Conservation (phyloP, 2,329 filamentous ascomycete species). For the Beauveria asiatica region DNA sequence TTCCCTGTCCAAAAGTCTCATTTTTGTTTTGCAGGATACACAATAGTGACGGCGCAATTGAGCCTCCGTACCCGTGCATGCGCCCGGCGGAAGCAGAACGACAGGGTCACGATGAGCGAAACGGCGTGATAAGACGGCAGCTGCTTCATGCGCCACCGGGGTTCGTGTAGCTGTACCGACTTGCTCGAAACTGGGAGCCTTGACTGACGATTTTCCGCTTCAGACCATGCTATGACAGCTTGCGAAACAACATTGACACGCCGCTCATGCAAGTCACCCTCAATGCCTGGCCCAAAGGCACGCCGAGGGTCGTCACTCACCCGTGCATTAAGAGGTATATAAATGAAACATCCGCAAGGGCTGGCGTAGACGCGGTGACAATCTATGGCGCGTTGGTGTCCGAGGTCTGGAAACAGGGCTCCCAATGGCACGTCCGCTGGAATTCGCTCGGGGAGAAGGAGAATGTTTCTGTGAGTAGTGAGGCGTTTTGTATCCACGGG, state of each 20-base stretch:
- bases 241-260: constrained; percentile 72
- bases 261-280: constrained; percentile 36
- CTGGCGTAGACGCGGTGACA: not conserved
- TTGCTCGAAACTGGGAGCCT: not conserved
- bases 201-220: constrained; percentile 21
- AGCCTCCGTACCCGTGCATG: not conserved
- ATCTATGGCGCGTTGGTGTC: not conserved
- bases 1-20: not conserved
- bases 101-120: not conserved
- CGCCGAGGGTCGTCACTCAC: constrained; percentile 51
- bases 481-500: too few relatives aligned
- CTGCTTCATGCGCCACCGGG: not conserved
- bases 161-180: not conserved
- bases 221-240: constrained; percentile 43
- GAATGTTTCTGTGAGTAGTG: not conserved
- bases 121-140: not conserved
- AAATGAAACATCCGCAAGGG: not conserved
- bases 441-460: not conserved
- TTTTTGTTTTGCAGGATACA: not conserved
- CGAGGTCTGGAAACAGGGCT: not conserved
- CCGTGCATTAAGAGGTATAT: not conserved
- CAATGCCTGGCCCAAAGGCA: constrained; percentile 48
- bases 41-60: not conserved
- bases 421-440: not conserved
- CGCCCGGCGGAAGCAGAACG: not conserved